A percentile compares a stretch with the other conserved stretches of the same genome.
Conservation (phyloP, 2,329 filamentous ascomycete genomes). For the Neonectria hederae region DNA sequence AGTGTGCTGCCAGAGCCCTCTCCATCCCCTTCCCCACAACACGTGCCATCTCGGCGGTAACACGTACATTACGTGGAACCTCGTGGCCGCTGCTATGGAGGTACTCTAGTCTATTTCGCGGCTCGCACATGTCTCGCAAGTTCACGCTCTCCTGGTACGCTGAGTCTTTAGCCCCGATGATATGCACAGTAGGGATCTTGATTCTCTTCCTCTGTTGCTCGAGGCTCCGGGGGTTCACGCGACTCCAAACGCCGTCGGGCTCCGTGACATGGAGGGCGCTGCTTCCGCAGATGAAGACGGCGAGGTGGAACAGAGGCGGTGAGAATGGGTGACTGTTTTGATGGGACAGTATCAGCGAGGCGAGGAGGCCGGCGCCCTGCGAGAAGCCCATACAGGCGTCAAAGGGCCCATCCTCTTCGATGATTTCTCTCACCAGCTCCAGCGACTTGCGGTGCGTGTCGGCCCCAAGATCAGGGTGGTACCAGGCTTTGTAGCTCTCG, state of each 20-base stretch:
- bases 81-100: slow-evolving; percentile 3
- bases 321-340: background rate
- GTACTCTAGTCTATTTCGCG: slow-evolving; percentile 5
- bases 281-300: slow-evolving; percentile 20
- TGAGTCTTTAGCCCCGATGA: slow-evolving; percentile 3
- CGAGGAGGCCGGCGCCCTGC: slow-evolving; percentile 9
- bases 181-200: slow-evolving; percentile 12
- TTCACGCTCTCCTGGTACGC: slow-evolving; percentile 14
- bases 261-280: slow-evolving; percentile 4
- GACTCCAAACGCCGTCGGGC: slow-evolving; percentile 1
- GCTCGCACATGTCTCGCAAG: slow-evolving; percentile 14
- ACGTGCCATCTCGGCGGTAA: slow-evolving; percentile 5
- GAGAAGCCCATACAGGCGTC: slow-evolving; percentile 16
- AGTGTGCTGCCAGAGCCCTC: slow-evolving; percentile 10
- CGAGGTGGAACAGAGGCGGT: background rate
- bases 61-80: slow-evolving; percentile 2
- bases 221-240: background rate
- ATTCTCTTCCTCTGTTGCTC: background rate
- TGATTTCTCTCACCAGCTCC: slow-evolving; percentile 5
- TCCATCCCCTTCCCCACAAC: slow-evolving; percentile 11
- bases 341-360: slow-evolving; percentile 4
- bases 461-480: slow-evolving; percentile 1
- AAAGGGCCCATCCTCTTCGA: slow-evolving; percentile 9
- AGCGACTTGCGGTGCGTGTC: slow-evolving; percentile 1
- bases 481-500: slow-evolving; percentile 12